Evolutionary conservation across 495 filamentous ascomycete genomes (phyloP).

Genomic region (Neurospora sublineolata): DNA sequence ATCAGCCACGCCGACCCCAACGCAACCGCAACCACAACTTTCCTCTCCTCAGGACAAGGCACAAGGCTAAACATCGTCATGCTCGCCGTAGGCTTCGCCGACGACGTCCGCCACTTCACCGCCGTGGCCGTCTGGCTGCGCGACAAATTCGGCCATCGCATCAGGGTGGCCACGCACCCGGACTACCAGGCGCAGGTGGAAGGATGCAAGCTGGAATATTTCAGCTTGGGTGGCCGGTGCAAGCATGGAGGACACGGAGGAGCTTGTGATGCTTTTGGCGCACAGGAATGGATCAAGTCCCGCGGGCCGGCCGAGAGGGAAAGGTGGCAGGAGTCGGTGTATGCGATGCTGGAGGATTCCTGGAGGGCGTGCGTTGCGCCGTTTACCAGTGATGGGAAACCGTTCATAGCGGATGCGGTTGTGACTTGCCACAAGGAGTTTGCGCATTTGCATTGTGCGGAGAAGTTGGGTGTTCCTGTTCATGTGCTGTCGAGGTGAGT

Average conservation of each 20-base stretch:
- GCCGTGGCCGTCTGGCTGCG: constrained; percentile 39
- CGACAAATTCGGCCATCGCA: constrained; percentile 41
- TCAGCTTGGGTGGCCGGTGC: constrained; percentile 36
- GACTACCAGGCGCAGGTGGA: constrained; percentile 46
- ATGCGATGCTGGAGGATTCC: constrained; percentile 50
- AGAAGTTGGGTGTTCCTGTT: constrained; percentile 43
- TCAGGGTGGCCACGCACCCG: constrained; percentile 53
- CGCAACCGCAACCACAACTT: not conserved
- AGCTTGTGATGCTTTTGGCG: constrained; percentile 47
- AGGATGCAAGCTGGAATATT: constrained; percentile 47
- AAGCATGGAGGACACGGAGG: constrained; percentile 11
- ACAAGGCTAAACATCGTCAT: constrained; percentile 47
- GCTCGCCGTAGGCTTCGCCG: constrained; percentile 50
- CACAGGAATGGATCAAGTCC: constrained; percentile 31
- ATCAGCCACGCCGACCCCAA: not conserved
- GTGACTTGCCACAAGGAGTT: constrained; percentile 60
- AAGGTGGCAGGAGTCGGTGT: constrained; percentile 36
- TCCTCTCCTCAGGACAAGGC: not conserved
- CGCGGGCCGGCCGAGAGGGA: constrained; percentile 44
- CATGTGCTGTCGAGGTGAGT: constrained; percentile 44
- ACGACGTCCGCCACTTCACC: constrained; percentile 54
- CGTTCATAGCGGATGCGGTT: constrained; percentile 56
- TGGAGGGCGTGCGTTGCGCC: constrained; percentile 53
- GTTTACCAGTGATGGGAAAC: constrained; percentile 25
- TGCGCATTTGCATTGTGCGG: constrained; percentile 52